Evolutionary conservation across 441 rosid genomes (phyloP), one percentile per base, ranked within the genome.

Genomic region (Flueggea neowawraea): DNA sequence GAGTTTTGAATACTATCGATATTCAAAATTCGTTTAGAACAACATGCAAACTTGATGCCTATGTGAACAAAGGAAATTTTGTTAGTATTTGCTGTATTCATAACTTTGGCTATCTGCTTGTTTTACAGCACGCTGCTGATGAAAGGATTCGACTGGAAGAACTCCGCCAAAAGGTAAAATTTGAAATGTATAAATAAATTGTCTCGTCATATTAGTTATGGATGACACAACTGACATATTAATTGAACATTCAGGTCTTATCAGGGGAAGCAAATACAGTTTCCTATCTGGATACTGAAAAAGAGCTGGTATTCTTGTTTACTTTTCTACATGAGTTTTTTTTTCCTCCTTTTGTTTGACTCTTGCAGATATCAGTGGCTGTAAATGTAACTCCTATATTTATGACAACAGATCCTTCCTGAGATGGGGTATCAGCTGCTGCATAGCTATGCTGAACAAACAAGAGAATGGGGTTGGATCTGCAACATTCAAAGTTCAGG

Each of bases 101-200:
- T 67, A 36, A 71, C 57, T 57, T 54, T 10, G 14, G 50, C 43
- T 31, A 51, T 65, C 63, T 31, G 31, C 50, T 54, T 51, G 54
- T 72, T 57, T 66, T 64, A 72, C 92, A 88, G 98, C 99, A 95
- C 82, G 98, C 98, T 70, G 99, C 99, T 31, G 98, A 95, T 82
- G 98, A 95, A 86, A 91, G 98, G 78, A 95, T 95, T 69, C 89
- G 84, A 57, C 78, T 95, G 62, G 99, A 95, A 75, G 97, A 91
- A 65, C 89, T 95, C 69, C 97, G 91, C 65, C 73, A 62, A 61
- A 91, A 85, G 93, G 97, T 91, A 77, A 72, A 54, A 17, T 57
- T 62, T 59, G 13, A 58, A 54, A 36, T 55, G 36, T 55, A 12
- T 36, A 36, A 8, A 36, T 36, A 36, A 22, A 22, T 22, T 22